phyloP scores from a whole-genome alignment of 2,329 filamentous ascomycete species.

The Epichloe sp. region DNA sequence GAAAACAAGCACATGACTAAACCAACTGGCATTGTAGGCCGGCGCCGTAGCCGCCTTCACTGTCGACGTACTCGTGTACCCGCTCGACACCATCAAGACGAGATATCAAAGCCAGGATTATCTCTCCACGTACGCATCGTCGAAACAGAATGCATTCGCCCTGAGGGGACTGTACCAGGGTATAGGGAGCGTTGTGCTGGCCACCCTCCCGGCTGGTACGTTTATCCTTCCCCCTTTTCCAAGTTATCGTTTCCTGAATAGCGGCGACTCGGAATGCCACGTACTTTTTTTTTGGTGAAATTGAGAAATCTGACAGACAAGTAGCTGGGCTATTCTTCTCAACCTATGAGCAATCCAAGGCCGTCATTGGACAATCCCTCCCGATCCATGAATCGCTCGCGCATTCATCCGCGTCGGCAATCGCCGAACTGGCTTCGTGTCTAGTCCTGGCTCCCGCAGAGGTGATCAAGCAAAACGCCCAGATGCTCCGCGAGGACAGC shows the following conservation, averaged over 20 bases:
- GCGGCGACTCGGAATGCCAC: too few species aligned
- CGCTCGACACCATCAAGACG: conserved; percentile 82
- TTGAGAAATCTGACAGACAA: too few species aligned
- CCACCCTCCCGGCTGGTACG: conserved; percentile 74
- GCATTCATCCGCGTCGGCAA: conserved; percentile 59
- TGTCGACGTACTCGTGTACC: conserved; percentile 76
- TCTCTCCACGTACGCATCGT: conserved; percentile 47
- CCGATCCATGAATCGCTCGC: conserved; percentile 54
- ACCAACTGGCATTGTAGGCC: conserved; percentile 40
- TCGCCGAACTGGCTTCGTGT: conserved; percentile 74
- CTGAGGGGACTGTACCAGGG: conserved; percentile 77
- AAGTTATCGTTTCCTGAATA: too few species aligned
- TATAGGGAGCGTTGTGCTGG: conserved; percentile 70
- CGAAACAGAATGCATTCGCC: conserved; percentile 38
- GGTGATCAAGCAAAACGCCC: conserved; percentile 87
- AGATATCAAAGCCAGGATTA: conserved; percentile 71
- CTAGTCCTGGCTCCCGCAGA: conserved; percentile 79
- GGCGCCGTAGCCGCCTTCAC: conserved; percentile 76
- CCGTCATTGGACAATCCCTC: conserved; percentile 38
- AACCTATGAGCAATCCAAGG: conserved; percentile 70
- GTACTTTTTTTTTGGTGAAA: too few species aligned
- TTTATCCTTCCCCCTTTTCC: background rate
- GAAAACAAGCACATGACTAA: background rate
- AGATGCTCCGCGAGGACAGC: conserved; percentile 47
- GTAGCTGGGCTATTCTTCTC: conserved; percentile 78